A percentile compares a stretch with the other conserved stretches of the same genome.
Conservation (phyloP, 2,329 filamentous ascomycete species). For the Immersiporthe knoxdaviesiana region DNA sequence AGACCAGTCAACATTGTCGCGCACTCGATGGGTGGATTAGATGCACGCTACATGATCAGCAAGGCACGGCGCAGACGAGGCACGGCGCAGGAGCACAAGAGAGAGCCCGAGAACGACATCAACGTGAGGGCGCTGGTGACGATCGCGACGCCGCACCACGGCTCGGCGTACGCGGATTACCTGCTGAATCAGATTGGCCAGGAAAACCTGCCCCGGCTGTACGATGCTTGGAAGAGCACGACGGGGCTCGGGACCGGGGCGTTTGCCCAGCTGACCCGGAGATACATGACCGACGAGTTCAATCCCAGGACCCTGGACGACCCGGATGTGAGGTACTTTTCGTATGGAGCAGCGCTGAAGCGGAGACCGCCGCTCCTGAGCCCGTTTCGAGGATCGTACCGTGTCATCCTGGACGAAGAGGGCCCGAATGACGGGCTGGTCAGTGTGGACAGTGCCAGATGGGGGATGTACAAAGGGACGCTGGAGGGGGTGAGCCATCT, state of each 20-base stretch:
- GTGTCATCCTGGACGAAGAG: slow-evolving; percentile 54
- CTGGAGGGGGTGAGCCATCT: slow-evolving; percentile 64
- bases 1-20: slow-evolving; percentile 75
- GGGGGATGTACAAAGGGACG: slow-evolving; percentile 68
- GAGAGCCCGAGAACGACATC: slow-evolving; percentile 38
- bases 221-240: slow-evolving; percentile 52
- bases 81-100: slow-evolving; percentile 11
- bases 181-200: slow-evolving; percentile 52
- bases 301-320: slow-evolving; percentile 61
- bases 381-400: slow-evolving; percentile 59
- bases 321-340: slow-evolving; percentile 60
- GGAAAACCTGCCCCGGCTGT: slow-evolving; percentile 57
- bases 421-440: slow-evolving; percentile 70
- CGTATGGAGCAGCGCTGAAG: slow-evolving; percentile 59
- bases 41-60: slow-evolving; percentile 68
- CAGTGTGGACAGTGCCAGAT: slow-evolving; percentile 64
- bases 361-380: slow-evolving; percentile 63
- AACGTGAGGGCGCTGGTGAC: slow-evolving; percentile 57
- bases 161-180: slow-evolving; percentile 60
- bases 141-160: slow-evolving; percentile 59
- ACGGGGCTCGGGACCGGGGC: slow-evolving; percentile 62
- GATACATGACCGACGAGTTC: slow-evolving; percentile 62
- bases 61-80: slow-evolving; percentile 47
- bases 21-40: slow-evolving; percentile 70
- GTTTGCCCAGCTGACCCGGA: slow-evolving; percentile 62